Conservation (phyloP, 2,329 filamentous ascomycete genomes). For the Lachnellula hyalina region DNA sequence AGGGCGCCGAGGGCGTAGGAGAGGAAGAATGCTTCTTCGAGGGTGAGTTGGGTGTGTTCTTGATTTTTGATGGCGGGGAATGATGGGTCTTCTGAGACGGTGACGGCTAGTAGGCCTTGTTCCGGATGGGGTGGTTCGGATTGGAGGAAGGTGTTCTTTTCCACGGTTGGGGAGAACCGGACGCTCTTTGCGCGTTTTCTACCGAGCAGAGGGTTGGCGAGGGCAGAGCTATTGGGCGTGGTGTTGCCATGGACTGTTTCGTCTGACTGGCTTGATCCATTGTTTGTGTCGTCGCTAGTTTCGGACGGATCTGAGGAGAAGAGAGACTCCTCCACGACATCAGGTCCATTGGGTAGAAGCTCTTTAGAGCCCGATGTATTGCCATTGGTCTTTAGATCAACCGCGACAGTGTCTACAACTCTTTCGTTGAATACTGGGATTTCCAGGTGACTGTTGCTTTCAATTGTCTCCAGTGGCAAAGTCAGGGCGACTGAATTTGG, state of each 20-base stretch:
- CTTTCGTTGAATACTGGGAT: background rate
- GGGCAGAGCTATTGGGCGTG: constrained; percentile 11
- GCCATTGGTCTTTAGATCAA: background rate
- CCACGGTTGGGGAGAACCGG: constrained; percentile 62
- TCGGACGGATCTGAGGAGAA: constrained; percentile 13
- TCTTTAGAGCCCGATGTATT: background rate
- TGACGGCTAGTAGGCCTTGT: constrained; percentile 5
- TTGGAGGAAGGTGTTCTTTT: constrained; percentile 58
- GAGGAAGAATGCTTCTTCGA: constrained; percentile 90
- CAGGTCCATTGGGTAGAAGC: constrained; percentile 4
- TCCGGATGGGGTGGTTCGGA: constrained; percentile 34
- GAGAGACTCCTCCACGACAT: constrained; percentile 2
- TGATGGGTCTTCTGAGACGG: constrained; percentile 15
- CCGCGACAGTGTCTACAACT: too few relatives aligned
- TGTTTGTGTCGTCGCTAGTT: constrained; percentile 14
- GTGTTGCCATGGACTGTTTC: constrained; percentile 11
- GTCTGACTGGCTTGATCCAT: constrained; percentile 17
- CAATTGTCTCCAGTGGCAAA: background rate
- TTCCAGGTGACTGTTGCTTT: background rate
- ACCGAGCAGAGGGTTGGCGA: constrained; percentile 16
- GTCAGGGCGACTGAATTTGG: constrained; percentile 39
- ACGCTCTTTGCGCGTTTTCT: constrained; percentile 57
- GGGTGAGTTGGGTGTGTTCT: constrained; percentile 88
- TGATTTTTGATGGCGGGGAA: constrained; percentile 42
- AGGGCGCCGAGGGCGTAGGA: constrained; percentile 74